Evolutionary conservation across 192 early-diverging fungal genomes (phyloP).

Genomic region (Dissophora globulifera): DNA sequence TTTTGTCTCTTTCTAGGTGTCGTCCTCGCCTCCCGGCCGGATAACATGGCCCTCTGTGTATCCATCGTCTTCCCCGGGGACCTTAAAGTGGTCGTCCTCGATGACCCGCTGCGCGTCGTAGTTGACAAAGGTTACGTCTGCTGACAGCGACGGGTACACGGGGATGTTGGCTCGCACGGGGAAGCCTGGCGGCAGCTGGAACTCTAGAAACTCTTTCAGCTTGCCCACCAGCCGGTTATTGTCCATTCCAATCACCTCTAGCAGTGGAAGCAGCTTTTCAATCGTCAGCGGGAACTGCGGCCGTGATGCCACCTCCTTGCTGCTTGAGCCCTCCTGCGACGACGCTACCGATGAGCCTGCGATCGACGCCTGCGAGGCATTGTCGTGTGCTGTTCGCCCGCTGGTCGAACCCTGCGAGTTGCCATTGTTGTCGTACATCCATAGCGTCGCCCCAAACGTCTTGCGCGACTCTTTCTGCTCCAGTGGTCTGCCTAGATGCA

Average conservation of each 20-base stretch:
- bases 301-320: background rate
- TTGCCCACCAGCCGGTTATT: slow-evolving; percentile 53
- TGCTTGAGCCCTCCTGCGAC: background rate
- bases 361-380: slow-evolving; percentile 3
- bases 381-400: slow-evolving; percentile 3
- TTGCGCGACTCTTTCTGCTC: slow-evolving; percentile 43
- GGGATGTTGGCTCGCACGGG: slow-evolving; percentile 50
- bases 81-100: slow-evolving; percentile 31
- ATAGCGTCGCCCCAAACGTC: slow-evolving; percentile 46
- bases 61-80: slow-evolving; percentile 25
- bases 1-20: slow-evolving; percentile 3
- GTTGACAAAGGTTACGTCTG: slow-evolving; percentile 51
- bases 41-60: slow-evolving; percentile 39
- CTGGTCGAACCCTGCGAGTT: background rate
- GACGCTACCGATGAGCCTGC: background rate
- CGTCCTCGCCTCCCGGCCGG: slow-evolving; percentile 40
- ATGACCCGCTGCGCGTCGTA: slow-evolving; percentile 44
- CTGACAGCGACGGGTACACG: slow-evolving; percentile 40
- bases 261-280: slow-evolving; percentile 43
- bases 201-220: slow-evolving; percentile 47
- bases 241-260: slow-evolving; percentile 52
- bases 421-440: slow-evolving; percentile 50
- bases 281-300: slow-evolving; percentile 49
- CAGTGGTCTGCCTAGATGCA: slow-evolving; percentile 46
- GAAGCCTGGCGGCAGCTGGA: slow-evolving; percentile 45